Conservation (phyloP, 257 asterid genomes). For the Gardenia jasminoides region DNA sequence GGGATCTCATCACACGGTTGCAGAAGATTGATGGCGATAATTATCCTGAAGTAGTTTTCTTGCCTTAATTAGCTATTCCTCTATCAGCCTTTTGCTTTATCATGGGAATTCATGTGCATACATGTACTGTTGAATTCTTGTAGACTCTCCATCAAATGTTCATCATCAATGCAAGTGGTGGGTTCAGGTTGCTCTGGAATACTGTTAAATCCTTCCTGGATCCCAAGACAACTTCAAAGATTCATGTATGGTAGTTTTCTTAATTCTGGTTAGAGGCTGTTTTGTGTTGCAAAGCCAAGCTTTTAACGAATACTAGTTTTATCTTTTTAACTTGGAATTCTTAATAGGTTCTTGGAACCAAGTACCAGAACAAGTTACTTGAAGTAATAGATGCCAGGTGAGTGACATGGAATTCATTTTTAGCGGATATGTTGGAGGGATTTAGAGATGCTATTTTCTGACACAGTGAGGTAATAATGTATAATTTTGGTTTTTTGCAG, state of each 20-base stretch:
- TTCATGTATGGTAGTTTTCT: constrained; percentile 54
- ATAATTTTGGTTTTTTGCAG: constrained; percentile 40
- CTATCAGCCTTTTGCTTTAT: constrained; percentile 17
- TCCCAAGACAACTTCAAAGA: constrained; percentile 93
- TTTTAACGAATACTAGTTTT: background rate
- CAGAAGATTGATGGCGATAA: constrained; percentile 95
- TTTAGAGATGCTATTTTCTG: background rate
- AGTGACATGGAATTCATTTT: constrained; percentile 7
- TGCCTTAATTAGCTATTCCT: constrained; percentile 10
- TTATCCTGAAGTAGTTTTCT: constrained; percentile 76
- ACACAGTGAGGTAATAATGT: background rate
- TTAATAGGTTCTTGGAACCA: constrained; percentile 79
- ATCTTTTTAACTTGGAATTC: constrained; percentile 24
- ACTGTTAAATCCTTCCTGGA: constrained; percentile 83
- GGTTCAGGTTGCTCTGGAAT: constrained; percentile 86
- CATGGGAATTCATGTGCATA: constrained; percentile 15
- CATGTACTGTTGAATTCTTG: constrained; percentile 30
- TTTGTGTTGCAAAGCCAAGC: background rate
- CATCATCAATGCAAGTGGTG: constrained; percentile 93
- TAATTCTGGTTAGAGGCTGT: constrained; percentile 12
- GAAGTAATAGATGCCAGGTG: constrained; percentile 91
- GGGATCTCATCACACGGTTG: constrained; percentile 82
- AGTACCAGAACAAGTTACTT: constrained; percentile 77
- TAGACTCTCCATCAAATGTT: constrained; percentile 98
- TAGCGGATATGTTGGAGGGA: constrained; percentile 1